Evolutionary conservation across 78 protist species (phyloP).

Genomic region (Dictyostelium purpureum): DNA sequence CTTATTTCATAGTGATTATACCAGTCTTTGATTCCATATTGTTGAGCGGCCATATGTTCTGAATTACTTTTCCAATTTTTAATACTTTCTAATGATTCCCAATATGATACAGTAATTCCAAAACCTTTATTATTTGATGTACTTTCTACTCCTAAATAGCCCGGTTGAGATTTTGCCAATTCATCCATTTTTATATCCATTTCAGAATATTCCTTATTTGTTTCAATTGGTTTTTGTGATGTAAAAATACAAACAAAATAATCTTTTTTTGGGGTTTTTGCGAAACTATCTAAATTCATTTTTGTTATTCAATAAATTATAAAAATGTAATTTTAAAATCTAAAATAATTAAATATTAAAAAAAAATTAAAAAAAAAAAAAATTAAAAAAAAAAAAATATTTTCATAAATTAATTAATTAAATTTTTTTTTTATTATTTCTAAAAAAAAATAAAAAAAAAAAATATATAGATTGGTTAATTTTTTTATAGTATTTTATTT

Average conservation of each 20-base stretch:
- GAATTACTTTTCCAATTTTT: not conserved
- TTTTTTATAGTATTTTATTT: too few relatives aligned
- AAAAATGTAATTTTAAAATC: too few relatives aligned
- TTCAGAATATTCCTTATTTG: not conserved
- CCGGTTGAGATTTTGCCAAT: not conserved
- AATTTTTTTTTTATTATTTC: too few relatives aligned
- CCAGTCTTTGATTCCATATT: not conserved
- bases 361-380: too few relatives aligned
- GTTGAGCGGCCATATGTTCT: not conserved
- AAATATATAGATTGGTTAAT: too few relatives aligned
- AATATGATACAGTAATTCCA: slow-evolving; percentile 1
- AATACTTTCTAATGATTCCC: not conserved
- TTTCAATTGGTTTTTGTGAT: not conserved
- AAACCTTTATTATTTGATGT: not conserved
- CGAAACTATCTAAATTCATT: too few relatives aligned
- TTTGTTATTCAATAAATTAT: too few relatives aligned
- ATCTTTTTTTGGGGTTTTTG: not conserved
- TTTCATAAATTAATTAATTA: too few relatives aligned
- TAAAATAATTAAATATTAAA: too few relatives aligned
- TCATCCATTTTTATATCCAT: not conserved
- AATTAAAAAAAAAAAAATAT: too few relatives aligned
- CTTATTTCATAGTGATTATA: slow-evolving; percentile 2
- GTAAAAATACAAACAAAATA: not conserved
- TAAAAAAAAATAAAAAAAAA: too few relatives aligned
- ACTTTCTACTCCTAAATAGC: not conserved